phyloP scores from a whole-genome alignment of 192 early-diverging fungal species.

The Chytriomyces sp. region DNA sequence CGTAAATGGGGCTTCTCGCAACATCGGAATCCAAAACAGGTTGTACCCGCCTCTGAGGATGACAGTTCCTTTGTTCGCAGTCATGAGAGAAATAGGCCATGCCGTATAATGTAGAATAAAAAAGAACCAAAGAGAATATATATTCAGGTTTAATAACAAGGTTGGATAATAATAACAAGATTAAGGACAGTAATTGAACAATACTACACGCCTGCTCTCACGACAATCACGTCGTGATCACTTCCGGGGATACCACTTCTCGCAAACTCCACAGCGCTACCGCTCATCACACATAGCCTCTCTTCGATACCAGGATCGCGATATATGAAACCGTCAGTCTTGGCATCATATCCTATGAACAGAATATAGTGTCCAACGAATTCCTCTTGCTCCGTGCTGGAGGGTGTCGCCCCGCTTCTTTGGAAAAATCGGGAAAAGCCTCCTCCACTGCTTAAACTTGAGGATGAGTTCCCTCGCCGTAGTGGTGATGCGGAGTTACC shows the following conservation, averaged over 20 bases:
- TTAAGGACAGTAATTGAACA: no score
- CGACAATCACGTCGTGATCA: conserved; percentile 76
- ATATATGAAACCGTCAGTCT: conserved; percentile 79
- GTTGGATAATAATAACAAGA: no score
- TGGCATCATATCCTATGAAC: conserved; percentile 83
- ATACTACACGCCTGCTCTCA: conserved; percentile 26
- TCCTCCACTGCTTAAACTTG: background rate
- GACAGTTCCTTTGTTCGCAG: no score
- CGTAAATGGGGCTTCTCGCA: no score
- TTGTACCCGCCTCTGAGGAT: no score
- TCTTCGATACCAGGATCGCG: conserved; percentile 81
- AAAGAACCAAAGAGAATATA: no score
- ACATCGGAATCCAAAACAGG: no score
- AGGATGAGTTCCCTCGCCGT: background rate
- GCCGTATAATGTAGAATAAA: no score
- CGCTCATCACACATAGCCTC: conserved; percentile 73
- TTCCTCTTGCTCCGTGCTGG: conserved; percentile 40
- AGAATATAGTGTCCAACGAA: conserved; percentile 87
- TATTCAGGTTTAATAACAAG: no score
- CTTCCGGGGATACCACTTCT: conserved; percentile 63
- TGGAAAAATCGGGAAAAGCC: conserved; percentile 8
- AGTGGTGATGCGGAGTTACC: no score
- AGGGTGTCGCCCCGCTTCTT: conserved; percentile 12
- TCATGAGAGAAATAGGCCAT: no score
- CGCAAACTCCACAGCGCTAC: conserved; percentile 69